phyloP scores from a whole-genome alignment of 164 flowering plant species.

The Stephania japonica region DNA sequence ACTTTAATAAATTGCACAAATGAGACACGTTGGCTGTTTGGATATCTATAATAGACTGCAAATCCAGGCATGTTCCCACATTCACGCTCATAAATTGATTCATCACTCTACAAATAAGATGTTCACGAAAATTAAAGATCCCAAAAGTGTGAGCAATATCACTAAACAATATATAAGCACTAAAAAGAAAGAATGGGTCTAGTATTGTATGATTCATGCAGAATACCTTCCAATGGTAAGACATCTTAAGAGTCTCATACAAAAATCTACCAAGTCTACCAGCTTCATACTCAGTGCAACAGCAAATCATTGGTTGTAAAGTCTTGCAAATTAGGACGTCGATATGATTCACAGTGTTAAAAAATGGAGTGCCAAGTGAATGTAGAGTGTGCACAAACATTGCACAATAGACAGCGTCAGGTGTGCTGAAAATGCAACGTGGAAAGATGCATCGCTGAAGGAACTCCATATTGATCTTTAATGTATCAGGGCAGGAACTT shows the following conservation, averaged over 20 bases:
- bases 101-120: constrained; percentile 66
- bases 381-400: constrained; percentile 92
- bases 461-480: constrained; percentile 98
- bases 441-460: constrained; percentile 99
- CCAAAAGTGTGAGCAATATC: not conserved
- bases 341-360: constrained; percentile 97
- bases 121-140: constrained; percentile 5
- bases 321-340: constrained; percentile 96
- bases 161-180: not conserved
- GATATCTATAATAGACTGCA: constrained; percentile 95
- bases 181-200: not conserved
- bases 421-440: constrained; percentile 95
- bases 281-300: constrained; percentile 98
- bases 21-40: constrained; percentile 93
- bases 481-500: constrained; percentile 94
- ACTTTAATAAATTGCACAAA: constrained; percentile 92
- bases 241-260: constrained; percentile 87
- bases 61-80: constrained; percentile 99
- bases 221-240: constrained; percentile 94
- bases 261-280: constrained; percentile 95
- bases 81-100: constrained; percentile 92
- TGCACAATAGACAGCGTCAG: constrained; percentile 98
- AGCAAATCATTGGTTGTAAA: constrained; percentile 99
- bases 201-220: not conserved
- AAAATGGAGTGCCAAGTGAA: constrained; percentile 94